These are phyloP conservation scores for Rhizopogon salebrosus DNA, from an alignment of 768 basidiomycete species.

Conservation along the genomic window DNA sequence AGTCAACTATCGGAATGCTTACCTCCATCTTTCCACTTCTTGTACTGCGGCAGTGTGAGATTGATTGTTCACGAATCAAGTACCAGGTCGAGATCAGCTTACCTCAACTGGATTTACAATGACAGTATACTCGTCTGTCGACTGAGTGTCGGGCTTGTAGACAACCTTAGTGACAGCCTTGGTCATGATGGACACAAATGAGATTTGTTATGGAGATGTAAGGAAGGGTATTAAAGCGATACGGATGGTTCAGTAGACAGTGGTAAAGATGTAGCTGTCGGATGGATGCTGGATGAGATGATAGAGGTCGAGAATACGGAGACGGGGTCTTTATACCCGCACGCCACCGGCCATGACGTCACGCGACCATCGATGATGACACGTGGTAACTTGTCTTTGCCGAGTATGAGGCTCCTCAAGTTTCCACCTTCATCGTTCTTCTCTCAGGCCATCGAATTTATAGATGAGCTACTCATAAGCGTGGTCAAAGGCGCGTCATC, in stretches of 20 bases:
- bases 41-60: constrained; percentile 40
- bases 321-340: constrained; percentile 1
- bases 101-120: constrained; percentile 68
- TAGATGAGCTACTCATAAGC: too few relatives aligned
- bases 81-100: constrained; percentile 13
- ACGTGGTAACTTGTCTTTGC: not conserved
- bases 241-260: constrained; percentile 7
- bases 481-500: too few relatives aligned
- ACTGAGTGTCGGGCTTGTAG: constrained; percentile 72
- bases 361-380: constrained; percentile 20
- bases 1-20: constrained; percentile 18
- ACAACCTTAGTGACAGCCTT: constrained; percentile 62
- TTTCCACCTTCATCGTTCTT: too few relatives aligned
- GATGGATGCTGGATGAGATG: not conserved
- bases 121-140: constrained; percentile 67
- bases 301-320: not conserved
- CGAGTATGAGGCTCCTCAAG: too few relatives aligned
- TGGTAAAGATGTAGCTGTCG: not conserved
- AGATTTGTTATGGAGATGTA: constrained; percentile 7
- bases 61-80: constrained; percentile 5
- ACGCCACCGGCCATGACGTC: constrained; percentile 15
- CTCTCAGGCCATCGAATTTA: too few relatives aligned
- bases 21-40: constrained; percentile 82
- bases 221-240: constrained; percentile 3
- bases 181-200: constrained; percentile 27